Evolutionary conservation across 495 filamentous ascomycete species (phyloP).

Genomic region (Hypoxylon trugodes): DNA sequence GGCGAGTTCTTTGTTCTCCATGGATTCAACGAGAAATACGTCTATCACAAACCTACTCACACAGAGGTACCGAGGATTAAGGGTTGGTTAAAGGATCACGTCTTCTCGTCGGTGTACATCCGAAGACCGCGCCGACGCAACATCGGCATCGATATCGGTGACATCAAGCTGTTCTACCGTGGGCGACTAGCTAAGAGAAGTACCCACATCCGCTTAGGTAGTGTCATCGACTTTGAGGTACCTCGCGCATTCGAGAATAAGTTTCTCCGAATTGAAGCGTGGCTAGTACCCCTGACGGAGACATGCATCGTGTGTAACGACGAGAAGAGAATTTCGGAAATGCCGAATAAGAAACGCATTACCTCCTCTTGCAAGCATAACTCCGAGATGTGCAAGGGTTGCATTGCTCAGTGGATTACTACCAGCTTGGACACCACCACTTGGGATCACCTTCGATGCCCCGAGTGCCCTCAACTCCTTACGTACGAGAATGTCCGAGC

Average conservation of each 20-base stretch:
- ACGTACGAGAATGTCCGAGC: conserved; percentile 45
- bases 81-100: conserved; percentile 25
- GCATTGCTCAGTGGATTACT: conserved; percentile 47
- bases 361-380: conserved; percentile 47
- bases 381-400: conserved; percentile 48
- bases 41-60: conserved; percentile 41
- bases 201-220: conserved; percentile 38
- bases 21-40: conserved; percentile 45
- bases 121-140: conserved; percentile 15
- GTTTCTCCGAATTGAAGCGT: conserved; percentile 45
- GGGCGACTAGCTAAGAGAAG: conserved; percentile 22
- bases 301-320: conserved; percentile 52
- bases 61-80: conserved; percentile 28
- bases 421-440: conserved; percentile 43
- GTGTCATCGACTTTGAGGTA: conserved; percentile 45
- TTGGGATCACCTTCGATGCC: conserved; percentile 51
- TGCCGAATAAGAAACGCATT: conserved; percentile 42
- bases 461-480: conserved; percentile 50
- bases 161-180: conserved; percentile 35
- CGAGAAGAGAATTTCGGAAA: conserved; percentile 45
- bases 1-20: conserved; percentile 39
- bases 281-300: conserved; percentile 45
- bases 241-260: conserved; percentile 38
- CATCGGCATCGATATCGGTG: conserved; percentile 24
- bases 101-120: conserved; percentile 11